A percentile compares a stretch with the other conserved stretches of the same genome.
Evolutionary conservation across 352 stramenopile genomes (phyloP).

Genomic region (Blastocystis sp.): DNA sequence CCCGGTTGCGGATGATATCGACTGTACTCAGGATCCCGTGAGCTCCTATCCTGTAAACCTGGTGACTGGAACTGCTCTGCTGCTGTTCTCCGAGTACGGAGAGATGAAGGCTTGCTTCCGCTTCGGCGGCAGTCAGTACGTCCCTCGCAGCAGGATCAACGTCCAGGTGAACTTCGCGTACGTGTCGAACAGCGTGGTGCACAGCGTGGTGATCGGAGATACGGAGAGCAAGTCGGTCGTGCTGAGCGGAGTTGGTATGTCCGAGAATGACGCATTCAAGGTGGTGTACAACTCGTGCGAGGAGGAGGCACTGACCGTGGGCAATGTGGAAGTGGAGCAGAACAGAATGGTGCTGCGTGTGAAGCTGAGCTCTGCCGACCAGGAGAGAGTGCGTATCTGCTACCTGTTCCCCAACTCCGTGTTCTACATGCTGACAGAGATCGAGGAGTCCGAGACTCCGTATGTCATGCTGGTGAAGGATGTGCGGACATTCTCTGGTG

Average conservation of each 20-base stretch:
- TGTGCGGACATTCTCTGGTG: not conserved
- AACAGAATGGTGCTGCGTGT: not conserved
- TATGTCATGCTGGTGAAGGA: slow-evolving; percentile 35
- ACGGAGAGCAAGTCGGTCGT: slow-evolving; percentile 20
- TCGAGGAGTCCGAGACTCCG: not conserved
- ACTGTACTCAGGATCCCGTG: slow-evolving; percentile 21
- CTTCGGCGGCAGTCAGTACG: slow-evolving; percentile 11
- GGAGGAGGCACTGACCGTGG: not conserved
- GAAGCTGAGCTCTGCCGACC: not conserved
- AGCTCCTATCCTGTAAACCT: slow-evolving; percentile 21
- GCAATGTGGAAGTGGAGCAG: not conserved
- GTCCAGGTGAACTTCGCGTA: slow-evolving; percentile 46
- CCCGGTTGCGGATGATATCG: not conserved
- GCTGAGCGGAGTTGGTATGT: not conserved
- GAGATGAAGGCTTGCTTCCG: slow-evolving; percentile 55
- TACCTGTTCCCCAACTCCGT: not conserved
- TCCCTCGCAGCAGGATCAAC: not conserved
- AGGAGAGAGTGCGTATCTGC: slow-evolving; percentile 4
- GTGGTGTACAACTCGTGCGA: slow-evolving; percentile 53
- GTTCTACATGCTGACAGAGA: slow-evolving; percentile 20
- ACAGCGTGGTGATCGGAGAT: slow-evolving; percentile 33
- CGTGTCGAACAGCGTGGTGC: not conserved
- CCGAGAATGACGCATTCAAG: slow-evolving; percentile 29
- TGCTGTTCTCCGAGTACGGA: slow-evolving; percentile 35
- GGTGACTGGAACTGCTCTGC: not conserved